Percentiles rank a stretch among this genome's conserved stretches.
Evolutionary conservation across 495 filamentous ascomycete species (phyloP).

Genomic region (Jackrogersella minutella): DNA sequence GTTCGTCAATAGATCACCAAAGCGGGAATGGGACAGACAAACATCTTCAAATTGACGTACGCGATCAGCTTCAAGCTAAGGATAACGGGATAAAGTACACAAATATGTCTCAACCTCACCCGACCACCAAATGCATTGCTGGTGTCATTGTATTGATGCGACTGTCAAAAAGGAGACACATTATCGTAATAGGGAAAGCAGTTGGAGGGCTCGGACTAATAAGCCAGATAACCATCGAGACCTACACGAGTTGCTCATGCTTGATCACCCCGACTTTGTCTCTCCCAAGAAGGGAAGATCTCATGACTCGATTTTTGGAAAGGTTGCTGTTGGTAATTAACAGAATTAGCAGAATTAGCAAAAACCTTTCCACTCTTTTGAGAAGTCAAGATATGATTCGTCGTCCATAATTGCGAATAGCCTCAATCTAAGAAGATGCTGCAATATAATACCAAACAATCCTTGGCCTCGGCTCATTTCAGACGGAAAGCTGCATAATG

Average conservation of each 20-base stretch:
- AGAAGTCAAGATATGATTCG: conserved; percentile 10
- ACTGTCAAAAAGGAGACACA: conserved; percentile 21
- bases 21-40: conserved; percentile 1
- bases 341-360: too few species aligned
- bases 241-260: background rate
- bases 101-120: conserved; percentile 1
- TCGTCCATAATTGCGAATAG: conserved; percentile 30
- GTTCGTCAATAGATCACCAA: conserved; percentile 3
- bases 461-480: conserved; percentile 23
- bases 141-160: conserved; percentile 24
- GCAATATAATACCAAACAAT: conserved; percentile 14
- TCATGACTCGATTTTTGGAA: conserved; percentile 20
- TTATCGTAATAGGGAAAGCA: background rate
- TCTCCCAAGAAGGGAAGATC: conserved; percentile 6
- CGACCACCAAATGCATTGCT: background rate
- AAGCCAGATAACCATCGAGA: conserved; percentile 5
- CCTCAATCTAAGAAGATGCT: conserved; percentile 19
- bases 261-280: conserved; percentile 12
- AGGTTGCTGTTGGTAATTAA: conserved; percentile 9
- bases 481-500: conserved; percentile 34
- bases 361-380: conserved; percentile 16
- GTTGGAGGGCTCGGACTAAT: conserved; percentile 21
- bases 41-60: background rate
- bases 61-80: too few species aligned
- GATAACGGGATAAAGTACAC: too few species aligned